A percentile compares a stretch with the other conserved stretches of the same genome.
These are phyloP conservation scores for Lablab purpureus DNA, from an alignment of 306 rosid genomes.

Conservation along the genomic window DNA sequence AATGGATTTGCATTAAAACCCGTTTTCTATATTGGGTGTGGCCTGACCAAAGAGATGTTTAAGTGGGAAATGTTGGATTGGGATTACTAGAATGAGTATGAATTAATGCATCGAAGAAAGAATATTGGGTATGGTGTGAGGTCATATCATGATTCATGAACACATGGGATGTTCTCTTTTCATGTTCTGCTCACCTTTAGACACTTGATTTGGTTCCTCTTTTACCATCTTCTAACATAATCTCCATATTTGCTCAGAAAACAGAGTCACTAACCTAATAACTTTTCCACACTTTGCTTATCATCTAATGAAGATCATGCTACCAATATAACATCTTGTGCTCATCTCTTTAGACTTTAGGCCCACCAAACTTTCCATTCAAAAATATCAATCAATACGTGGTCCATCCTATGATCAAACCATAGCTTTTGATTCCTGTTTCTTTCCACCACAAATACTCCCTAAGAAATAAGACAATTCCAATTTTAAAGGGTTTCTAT, in stretches of 20 bases:
- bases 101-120: background rate
- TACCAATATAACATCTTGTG: background rate
- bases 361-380: background rate
- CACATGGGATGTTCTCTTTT: conserved; percentile 42
- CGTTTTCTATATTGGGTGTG: background rate
- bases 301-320: background rate
- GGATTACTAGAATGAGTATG: no score
- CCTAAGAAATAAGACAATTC: background rate
- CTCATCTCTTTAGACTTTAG: background rate
- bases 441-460: background rate
- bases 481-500: background rate
- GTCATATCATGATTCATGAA: background rate
- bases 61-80: no score
- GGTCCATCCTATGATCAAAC: background rate
- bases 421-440: background rate
- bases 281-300: background rate
- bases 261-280: background rate
- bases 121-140: background rate
- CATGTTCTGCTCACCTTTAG: conserved; percentile 5
- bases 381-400: background rate
- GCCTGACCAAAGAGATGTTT: no score
- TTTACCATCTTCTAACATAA: background rate
- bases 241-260: conserved; percentile 3
- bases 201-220: background rate
- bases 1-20: background rate